Conservation (phyloP, 2,329 filamentous ascomycete species). For the Botryosphaeria dothidea region DNA sequence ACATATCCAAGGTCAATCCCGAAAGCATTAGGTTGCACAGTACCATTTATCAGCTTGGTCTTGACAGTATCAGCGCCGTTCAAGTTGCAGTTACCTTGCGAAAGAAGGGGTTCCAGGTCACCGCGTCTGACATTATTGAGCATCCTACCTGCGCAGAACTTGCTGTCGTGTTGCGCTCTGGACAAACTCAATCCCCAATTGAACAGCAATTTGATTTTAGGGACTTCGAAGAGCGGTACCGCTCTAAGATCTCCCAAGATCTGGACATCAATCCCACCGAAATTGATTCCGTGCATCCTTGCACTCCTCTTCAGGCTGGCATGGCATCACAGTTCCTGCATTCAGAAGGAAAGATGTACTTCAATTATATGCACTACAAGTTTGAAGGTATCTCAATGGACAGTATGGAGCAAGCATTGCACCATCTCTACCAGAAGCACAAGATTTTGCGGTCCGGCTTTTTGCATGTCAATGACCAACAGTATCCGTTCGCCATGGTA, state of each 20-base stretch:
- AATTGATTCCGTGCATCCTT: constrained; percentile 68
- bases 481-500: constrained; percentile 73
- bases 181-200: background rate
- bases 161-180: constrained; percentile 22
- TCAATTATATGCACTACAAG: constrained; percentile 68
- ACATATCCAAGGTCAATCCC: constrained; percentile 56
- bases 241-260: constrained; percentile 31
- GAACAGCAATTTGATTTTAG: constrained; percentile 47
- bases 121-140: constrained; percentile 74
- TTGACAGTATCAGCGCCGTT: constrained; percentile 85
- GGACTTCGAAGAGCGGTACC: constrained; percentile 51
- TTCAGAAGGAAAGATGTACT: constrained; percentile 68
- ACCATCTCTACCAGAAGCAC: constrained; percentile 53
- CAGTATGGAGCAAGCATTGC: constrained; percentile 62
- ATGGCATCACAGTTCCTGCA: constrained; percentile 75
- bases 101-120: constrained; percentile 57
- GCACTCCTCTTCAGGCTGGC: constrained; percentile 75
- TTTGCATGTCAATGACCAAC: constrained; percentile 58
- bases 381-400: constrained; percentile 46
- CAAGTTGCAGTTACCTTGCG: constrained; percentile 73
- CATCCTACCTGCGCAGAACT: constrained; percentile 37
- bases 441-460: constrained; percentile 80
- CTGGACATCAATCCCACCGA: constrained; percentile 32
- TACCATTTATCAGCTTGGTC: constrained; percentile 82
- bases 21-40: constrained; percentile 59